Percentiles rank a stretch among this genome's conserved stretches.
These are phyloP conservation scores for Cladosporium phlei DNA, from an alignment of 2,329 filamentous ascomycete species.

Conservation along the genomic window DNA sequence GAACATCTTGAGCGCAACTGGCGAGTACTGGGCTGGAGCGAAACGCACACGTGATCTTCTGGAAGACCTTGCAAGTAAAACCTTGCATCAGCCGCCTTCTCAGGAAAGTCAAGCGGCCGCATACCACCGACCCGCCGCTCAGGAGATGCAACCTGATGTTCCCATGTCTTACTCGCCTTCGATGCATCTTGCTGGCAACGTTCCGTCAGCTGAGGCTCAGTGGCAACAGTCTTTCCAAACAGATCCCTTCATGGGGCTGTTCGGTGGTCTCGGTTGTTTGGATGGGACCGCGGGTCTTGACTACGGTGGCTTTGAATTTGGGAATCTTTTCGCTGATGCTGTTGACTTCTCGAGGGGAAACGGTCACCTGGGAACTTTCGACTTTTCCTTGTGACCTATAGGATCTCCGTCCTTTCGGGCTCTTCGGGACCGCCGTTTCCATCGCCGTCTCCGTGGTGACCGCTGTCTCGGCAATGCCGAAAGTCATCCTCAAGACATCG, in stretches of 20 bases:
- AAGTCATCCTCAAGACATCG: no score
- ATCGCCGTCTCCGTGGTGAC: no score
- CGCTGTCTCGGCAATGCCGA: no score
- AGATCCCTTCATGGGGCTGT: background rate
- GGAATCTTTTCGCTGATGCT: background rate
- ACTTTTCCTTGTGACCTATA: no score
- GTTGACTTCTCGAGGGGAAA: background rate
- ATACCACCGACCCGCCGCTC: background rate
- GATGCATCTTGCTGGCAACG: no score
- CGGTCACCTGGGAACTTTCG: no score
- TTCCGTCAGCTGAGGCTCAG: background rate
- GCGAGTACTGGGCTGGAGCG: constrained; percentile 1
- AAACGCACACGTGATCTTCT: background rate
- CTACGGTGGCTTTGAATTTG: background rate
- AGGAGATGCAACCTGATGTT: no score
- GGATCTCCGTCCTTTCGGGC: no score
- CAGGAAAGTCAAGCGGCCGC: no score
- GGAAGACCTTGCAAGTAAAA: background rate
- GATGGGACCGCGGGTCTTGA: background rate
- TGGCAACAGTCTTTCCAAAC: background rate
- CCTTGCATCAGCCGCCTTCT: background rate
- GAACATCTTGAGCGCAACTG: background rate
- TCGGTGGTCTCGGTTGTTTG: background rate
- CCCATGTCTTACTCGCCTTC: background rate
- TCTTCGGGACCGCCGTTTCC: no score